These are phyloP conservation scores for Sphagnum tenellum DNA, from an alignment of 225 moss, liverwort and hornwort species.

Conservation along the genomic window DNA sequence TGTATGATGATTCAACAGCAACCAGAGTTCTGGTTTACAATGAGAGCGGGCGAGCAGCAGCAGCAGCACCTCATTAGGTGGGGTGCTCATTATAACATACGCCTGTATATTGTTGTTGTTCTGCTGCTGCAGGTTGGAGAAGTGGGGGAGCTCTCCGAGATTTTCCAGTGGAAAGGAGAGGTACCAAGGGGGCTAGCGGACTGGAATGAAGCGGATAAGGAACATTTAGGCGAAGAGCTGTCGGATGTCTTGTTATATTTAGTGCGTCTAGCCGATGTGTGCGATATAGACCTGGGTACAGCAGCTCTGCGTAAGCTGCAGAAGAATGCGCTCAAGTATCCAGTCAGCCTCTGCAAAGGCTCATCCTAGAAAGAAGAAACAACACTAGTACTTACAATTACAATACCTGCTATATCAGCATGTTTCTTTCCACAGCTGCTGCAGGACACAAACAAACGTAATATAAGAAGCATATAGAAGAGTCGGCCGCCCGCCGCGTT, in stretches of 20 bases:
- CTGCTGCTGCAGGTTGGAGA: conserved; percentile 65
- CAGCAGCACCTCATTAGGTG: too few species aligned
- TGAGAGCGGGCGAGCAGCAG: too few species aligned
- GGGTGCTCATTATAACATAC: too few species aligned
- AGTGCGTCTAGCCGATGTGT: conserved; percentile 88
- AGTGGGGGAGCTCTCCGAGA: conserved; percentile 94
- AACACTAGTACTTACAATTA: too few species aligned
- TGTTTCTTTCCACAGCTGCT: too few species aligned
- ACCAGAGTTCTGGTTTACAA: too few species aligned
- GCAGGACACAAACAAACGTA: too few species aligned
- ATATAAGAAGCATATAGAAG: too few species aligned
- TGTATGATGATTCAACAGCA: too few species aligned
- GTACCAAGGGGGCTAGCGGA: conserved; percentile 84
- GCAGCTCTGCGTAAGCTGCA: conserved; percentile 80
- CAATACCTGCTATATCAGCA: too few species aligned
- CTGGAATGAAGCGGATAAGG: conserved; percentile 86
- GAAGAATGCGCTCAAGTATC: conserved; percentile 89
- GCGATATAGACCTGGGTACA: conserved; percentile 86
- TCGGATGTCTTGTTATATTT: conserved; percentile 89
- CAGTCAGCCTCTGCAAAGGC: conserved; percentile 88
- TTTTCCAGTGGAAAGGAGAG: conserved; percentile 99
- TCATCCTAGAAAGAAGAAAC: conserved; percentile 44
- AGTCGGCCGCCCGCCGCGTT: too few species aligned
- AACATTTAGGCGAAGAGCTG: conserved; percentile 93
- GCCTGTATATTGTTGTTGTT: too few species aligned